Evolutionary conservation across 2,329 filamentous ascomycete genomes (phyloP), one percentile per base, ranked within the genome.

Genomic region (Lanzia echinophila): DNA sequence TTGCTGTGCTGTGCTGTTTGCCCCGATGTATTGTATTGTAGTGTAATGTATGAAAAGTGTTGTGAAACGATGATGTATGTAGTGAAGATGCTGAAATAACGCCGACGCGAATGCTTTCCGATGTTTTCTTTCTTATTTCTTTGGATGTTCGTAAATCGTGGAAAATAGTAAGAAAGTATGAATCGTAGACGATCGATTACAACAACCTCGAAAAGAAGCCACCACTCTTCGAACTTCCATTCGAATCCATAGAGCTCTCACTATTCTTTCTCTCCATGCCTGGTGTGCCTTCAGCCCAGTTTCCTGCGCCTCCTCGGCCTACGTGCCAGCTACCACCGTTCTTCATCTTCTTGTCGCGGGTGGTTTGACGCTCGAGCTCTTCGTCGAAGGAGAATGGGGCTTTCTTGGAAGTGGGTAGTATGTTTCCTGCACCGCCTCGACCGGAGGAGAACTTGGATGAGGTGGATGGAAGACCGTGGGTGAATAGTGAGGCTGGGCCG

Each of bases 341-440:
- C 49, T 58, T 62, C 49, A 61, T 57, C 57, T 57, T 64, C 43
- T 56, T 47, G 33, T 67, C 65, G 20, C 65, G 60, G 22, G 63
- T 64, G 19, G 50, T 52, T 52, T 67, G 62, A 10, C 62, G 60
- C 10, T 61, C 60, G 12, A 68, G 59, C 42, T 68, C 66, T 32
- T 68, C 66, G 38, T 68, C 65, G 53, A 68, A 68, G 17, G 62
- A 65, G 58, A 68, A 68, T 15, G 63, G 59, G 12, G 65, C 55
- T 20, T 59, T 61, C 50, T 68, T 64, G 10, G 57, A 56, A 10
- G 34, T 56, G 13, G 54, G 45, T 50, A 60, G 62, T 42, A 68
- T 65, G 57, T 68, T 68, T n/a, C 66, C 66, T 15, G 64, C 66
- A 24, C 66, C 66, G 4, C 66, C 65, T 17, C 65, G 60, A 12